Percentiles rank a stretch among this genome's conserved stretches.
phyloP scores from a whole-genome alignment of 2,329 filamentous ascomycete species.

The Neopestalotiopsis sp. region DNA sequence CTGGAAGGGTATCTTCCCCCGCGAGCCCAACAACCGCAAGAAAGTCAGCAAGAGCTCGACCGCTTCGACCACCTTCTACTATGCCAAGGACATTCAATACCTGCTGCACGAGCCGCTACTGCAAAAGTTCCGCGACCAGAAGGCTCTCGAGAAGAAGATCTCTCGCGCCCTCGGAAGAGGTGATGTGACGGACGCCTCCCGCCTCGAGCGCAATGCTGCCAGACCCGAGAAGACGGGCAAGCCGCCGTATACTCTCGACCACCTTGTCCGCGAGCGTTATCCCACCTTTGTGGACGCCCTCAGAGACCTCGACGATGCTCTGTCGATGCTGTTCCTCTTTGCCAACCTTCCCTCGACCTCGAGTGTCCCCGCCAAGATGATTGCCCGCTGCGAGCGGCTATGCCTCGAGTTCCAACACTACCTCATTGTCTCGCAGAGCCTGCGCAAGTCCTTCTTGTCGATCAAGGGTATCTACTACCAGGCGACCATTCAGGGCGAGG shows the following conservation, averaged over 20 bases:
- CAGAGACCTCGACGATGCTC: conserved; percentile 91
- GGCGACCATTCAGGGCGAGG: conserved; percentile 94
- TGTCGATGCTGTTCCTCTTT: conserved; percentile 97
- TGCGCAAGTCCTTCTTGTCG: conserved; percentile 95
- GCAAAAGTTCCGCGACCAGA: conserved; percentile 95
- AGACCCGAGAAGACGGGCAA: conserved; percentile 90
- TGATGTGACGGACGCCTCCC: conserved; percentile 85
- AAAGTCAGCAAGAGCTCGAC: conserved; percentile 93
- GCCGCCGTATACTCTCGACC: conserved; percentile 88
- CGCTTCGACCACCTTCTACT: conserved; percentile 89
- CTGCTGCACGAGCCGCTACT: conserved; percentile 95
- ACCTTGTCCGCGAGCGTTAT: conserved; percentile 97
- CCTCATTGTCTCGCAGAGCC: conserved; percentile 86
- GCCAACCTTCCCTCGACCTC: conserved; percentile 92
- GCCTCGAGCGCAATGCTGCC: conserved; percentile 84
- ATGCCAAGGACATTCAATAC: conserved; percentile 96
- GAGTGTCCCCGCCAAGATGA: conserved; percentile 91
- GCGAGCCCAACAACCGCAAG: conserved; percentile 95
- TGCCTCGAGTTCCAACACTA: conserved; percentile 98
- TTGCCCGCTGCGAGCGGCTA: conserved; percentile 90
- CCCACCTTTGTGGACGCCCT: conserved; percentile 95
- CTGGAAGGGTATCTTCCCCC: conserved; percentile 99
- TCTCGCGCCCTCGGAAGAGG: conserved; percentile 88
- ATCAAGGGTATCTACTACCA: conserved; percentile 99
- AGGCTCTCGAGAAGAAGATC: conserved; percentile 97